These are phyloP conservation scores for Elaphomyces granulatus DNA, from an alignment of 495 filamentous ascomycete genomes.

Conservation along the genomic window DNA sequence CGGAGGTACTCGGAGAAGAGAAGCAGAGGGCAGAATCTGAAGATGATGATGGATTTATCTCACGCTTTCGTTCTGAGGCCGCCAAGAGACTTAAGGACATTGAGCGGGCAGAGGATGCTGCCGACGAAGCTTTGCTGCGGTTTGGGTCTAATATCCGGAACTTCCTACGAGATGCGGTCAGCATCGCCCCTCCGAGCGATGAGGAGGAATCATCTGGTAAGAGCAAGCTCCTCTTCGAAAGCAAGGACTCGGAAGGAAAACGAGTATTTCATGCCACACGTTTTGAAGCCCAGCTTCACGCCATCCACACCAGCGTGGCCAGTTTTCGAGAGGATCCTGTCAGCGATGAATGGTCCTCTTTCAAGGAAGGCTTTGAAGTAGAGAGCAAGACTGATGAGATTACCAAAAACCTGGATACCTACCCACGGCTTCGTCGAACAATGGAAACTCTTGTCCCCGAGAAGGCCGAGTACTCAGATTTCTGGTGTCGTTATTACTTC, in stretches of 20 bases:
- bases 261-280: constrained; percentile 84
- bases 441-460: constrained; percentile 97
- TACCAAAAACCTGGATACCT: constrained; percentile 67
- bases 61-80: constrained; percentile 71
- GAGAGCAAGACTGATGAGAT: constrained; percentile 80
- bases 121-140: constrained; percentile 85
- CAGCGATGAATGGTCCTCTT: constrained; percentile 57
- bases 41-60: constrained; percentile 58
- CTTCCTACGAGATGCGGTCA: constrained; percentile 84
- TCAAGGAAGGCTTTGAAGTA: constrained; percentile 62
- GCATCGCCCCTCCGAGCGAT: constrained; percentile 55
- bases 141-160: constrained; percentile 86
- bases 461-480: constrained; percentile 69
- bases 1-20: constrained; percentile 12
- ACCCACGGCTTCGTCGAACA: constrained; percentile 70
- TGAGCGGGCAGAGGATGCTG: constrained; percentile 89
- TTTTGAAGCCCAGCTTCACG: constrained; percentile 90
- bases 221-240: constrained; percentile 65
- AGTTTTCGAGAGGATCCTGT: constrained; percentile 74
- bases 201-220: constrained; percentile 15
- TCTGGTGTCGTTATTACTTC: constrained; percentile 97
- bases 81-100: constrained; percentile 78
- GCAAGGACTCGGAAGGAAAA: constrained; percentile 78
- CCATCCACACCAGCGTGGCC: constrained; percentile 74
- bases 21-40: constrained; percentile 11